Conservation (phyloP, 2,329 filamentous ascomycete species). For the Talaromyces sp. region DNA sequence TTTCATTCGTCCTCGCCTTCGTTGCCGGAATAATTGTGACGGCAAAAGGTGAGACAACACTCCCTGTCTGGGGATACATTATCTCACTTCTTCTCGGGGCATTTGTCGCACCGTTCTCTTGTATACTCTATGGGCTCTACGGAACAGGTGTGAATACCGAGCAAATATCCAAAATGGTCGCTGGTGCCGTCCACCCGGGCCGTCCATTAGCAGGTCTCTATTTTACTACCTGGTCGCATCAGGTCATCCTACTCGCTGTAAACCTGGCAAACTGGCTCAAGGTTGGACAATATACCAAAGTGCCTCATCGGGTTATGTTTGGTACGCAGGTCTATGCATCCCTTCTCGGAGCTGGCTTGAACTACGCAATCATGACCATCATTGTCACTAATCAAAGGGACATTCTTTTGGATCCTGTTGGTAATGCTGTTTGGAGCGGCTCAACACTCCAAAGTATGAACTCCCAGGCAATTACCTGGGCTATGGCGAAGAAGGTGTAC, state of each 20-base stretch:
- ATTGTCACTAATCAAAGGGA: slow-evolving; percentile 53
- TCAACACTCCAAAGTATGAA: slow-evolving; percentile 49
- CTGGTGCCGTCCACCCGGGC: slow-evolving; percentile 27
- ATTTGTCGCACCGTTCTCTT: slow-evolving; percentile 54
- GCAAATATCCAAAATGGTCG: slow-evolving; percentile 33
- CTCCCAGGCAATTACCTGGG: slow-evolving; percentile 37
- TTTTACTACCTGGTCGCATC: slow-evolving; percentile 33
- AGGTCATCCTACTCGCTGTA: slow-evolving; percentile 29
- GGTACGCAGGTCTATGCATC: slow-evolving; percentile 58
- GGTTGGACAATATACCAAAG: slow-evolving; percentile 41
- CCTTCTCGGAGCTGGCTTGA: slow-evolving; percentile 54
- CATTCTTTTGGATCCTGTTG: slow-evolving; percentile 47
- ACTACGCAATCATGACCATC: slow-evolving; percentile 57
- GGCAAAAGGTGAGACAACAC: slow-evolving; percentile 50
- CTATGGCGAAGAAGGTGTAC: slow-evolving; percentile 57
- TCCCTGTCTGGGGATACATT: slow-evolving; percentile 54
- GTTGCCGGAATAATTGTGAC: slow-evolving; percentile 53
- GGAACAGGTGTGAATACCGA: slow-evolving; percentile 62
- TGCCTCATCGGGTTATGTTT: slow-evolving; percentile 57
- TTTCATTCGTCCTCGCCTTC: slow-evolving; percentile 49
- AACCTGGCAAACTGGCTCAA: slow-evolving; percentile 27
- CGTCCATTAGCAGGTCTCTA: slow-evolving; percentile 30
- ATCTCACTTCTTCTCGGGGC: slow-evolving; percentile 45
- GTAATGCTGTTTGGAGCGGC: slow-evolving; percentile 55
- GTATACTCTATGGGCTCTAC: slow-evolving; percentile 54